These are phyloP conservation scores for Camellia oleifera DNA, from an alignment of 179 eudicot species.

Conservation along the genomic window DNA sequence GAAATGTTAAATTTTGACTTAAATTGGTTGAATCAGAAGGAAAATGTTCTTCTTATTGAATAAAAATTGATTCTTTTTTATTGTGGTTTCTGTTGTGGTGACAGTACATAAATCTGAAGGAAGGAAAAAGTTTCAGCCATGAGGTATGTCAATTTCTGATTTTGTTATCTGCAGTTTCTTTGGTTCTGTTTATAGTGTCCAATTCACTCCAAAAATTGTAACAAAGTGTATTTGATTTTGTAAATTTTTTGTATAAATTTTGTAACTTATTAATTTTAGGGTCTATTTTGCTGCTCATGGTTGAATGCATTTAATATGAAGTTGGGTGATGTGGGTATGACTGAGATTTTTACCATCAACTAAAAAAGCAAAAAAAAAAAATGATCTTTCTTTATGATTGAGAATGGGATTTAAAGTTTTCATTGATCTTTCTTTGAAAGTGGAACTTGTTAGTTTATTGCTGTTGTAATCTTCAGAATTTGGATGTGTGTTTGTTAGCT, in stretches of 20 bases:
- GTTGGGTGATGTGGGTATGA: too few species aligned
- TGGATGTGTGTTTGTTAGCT: too few species aligned
- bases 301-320: not conserved
- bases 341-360: too few species aligned
- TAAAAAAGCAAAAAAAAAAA: too few species aligned
- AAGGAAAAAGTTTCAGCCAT: constrained; percentile 13
- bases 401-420: not conserved
- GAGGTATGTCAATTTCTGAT: constrained; percentile 22
- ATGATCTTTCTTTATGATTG: not conserved
- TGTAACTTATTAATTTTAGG: not conserved
- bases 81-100: not conserved
- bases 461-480: too few species aligned
- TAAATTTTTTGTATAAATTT: too few species aligned
- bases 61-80: not conserved
- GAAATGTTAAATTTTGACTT: not conserved
- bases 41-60: too few species aligned
- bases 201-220: too few species aligned
- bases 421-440: not conserved
- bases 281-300: not conserved
- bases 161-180: not conserved
- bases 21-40: too few species aligned
- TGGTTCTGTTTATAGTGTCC: not conserved
- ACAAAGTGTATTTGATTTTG: too few species aligned
- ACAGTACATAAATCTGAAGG: constrained; percentile 2
- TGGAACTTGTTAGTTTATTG: too few species aligned